Conservation (phyloP, 495 filamentous ascomycete genomes). For the Penicillium turbatum region DNA sequence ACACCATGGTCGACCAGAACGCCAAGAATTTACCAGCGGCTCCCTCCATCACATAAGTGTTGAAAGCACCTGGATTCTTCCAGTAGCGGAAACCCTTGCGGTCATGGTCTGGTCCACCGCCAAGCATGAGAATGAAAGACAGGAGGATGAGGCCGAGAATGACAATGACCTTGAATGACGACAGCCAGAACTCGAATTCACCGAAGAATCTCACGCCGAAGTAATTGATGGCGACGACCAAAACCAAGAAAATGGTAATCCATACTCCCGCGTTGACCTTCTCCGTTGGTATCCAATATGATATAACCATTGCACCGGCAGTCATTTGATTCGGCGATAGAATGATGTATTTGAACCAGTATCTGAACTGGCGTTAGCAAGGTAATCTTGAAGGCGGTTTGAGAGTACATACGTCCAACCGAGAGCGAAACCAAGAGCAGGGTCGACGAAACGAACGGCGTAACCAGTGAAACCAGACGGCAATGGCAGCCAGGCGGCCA, state of each 20-base stretch:
- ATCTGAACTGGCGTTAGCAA: slow-evolving; percentile 24
- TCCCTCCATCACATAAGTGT: slow-evolving; percentile 37
- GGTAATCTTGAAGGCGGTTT: background rate
- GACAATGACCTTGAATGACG: slow-evolving; percentile 67
- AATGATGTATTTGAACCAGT: slow-evolving; percentile 67
- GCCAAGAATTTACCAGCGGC: slow-evolving; percentile 58
- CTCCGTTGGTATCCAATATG: slow-evolving; percentile 57
- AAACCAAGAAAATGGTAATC: slow-evolving; percentile 51
- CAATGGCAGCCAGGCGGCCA: slow-evolving; percentile 64
- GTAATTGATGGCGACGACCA: slow-evolving; percentile 53
- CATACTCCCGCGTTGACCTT: slow-evolving; percentile 48
- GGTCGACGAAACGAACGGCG: slow-evolving; percentile 62
- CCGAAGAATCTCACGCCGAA: slow-evolving; percentile 66
- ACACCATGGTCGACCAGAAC: slow-evolving; percentile 75
- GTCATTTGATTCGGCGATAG: slow-evolving; percentile 78
- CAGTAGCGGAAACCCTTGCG: slow-evolving; percentile 75
- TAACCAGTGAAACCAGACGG: slow-evolving; percentile 56
- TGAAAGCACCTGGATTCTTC: slow-evolving; percentile 63
- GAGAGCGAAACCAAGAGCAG: slow-evolving; percentile 63
- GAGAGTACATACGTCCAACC: slow-evolving; percentile 50
- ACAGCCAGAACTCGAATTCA: slow-evolving; percentile 81
- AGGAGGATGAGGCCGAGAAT: slow-evolving; percentile 64
- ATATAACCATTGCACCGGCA: slow-evolving; percentile 71
- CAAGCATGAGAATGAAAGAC: slow-evolving; percentile 65
- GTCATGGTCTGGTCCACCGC: slow-evolving; percentile 69